These are phyloP conservation scores for Aspergillus terreus DNA, from an alignment of 2,329 filamentous ascomycete species.

Conservation along the genomic window DNA sequence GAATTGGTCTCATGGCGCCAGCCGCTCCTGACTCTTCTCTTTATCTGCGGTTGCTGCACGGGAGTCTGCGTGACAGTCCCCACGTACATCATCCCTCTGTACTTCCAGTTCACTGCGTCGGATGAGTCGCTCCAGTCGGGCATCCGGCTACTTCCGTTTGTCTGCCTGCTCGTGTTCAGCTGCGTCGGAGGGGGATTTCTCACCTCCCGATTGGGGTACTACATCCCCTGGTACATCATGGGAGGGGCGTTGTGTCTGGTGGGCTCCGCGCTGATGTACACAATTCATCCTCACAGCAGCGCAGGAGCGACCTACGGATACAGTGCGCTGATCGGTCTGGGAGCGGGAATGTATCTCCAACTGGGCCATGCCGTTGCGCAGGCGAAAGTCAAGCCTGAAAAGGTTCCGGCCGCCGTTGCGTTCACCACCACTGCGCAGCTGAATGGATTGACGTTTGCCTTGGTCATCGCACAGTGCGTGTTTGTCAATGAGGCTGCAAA, in stretches of 20 bases:
- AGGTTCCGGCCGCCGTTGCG: conserved; percentile 8
- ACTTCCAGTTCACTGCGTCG: conserved; percentile 15
- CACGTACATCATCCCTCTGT: conserved; percentile 11
- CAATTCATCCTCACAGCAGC: conserved; percentile 5
- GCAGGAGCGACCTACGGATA: conserved; percentile 12
- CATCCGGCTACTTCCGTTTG: conserved; percentile 18
- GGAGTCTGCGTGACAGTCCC: conserved; percentile 32
- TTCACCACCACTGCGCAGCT: conserved; percentile 18
- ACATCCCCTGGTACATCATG: conserved; percentile 17
- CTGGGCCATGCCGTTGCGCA: conserved; percentile 16
- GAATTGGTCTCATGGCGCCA: conserved; percentile 40
- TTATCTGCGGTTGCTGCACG: conserved; percentile 28
- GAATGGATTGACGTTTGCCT: conserved; percentile 12
- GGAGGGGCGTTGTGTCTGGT: conserved; percentile 10
- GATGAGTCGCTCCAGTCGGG: conserved; percentile 13
- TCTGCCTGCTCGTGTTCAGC: conserved; percentile 7
- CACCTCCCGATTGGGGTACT: conserved; percentile 14
- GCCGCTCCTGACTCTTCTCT: conserved; percentile 43
- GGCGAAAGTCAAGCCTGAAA: conserved; percentile 10
- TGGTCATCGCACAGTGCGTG: conserved; percentile 16
- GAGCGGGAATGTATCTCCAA: conserved; percentile 17
- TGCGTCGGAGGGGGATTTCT: neutral
- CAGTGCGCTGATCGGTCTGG: conserved; percentile 15
- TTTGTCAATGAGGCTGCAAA: conserved; percentile 13
- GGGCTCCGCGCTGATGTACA: conserved; percentile 16